Conservation (phyloP, 1,139 yeast species). For the Meyerozyma carpophila region DNA sequence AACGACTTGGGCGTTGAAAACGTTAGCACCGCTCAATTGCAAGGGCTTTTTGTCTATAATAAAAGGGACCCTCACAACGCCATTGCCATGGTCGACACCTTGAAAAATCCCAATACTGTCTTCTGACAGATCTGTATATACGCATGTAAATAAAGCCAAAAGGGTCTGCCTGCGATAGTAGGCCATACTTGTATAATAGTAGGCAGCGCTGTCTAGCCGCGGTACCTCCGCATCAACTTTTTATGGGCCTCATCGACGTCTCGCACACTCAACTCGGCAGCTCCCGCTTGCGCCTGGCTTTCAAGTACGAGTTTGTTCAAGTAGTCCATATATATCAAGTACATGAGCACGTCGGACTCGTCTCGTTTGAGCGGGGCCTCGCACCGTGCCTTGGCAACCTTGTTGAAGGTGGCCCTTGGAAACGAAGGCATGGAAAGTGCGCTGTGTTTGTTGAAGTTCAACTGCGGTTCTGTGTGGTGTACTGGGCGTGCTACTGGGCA, state of each 20-base stretch:
- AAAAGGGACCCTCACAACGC: slow-evolving; percentile 81
- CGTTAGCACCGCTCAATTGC: slow-evolving; percentile 90
- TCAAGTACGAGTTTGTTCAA: slow-evolving; percentile 31
- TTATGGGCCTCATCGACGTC: slow-evolving; percentile 28
- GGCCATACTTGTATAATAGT: too few relatives aligned
- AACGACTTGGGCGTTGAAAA: slow-evolving; percentile 44
- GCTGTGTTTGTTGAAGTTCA: background rate
- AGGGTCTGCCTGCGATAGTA: too few relatives aligned
- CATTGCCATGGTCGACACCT: slow-evolving; percentile 52
- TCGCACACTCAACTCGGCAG: slow-evolving; percentile 14
- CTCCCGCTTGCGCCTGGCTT: background rate
- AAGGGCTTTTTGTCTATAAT: slow-evolving; percentile 91
- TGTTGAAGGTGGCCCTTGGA: slow-evolving; percentile 1
- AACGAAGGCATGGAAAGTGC: background rate
- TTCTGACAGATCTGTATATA: slow-evolving; percentile 13
- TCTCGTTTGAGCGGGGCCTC: slow-evolving; percentile 24
- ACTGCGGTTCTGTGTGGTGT: background rate
- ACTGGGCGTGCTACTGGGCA: background rate
- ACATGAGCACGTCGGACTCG: slow-evolving; percentile 32
- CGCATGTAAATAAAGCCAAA: background rate
- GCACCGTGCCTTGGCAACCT: background rate
- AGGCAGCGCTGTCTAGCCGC: slow-evolving; percentile 24
- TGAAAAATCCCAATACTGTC: slow-evolving; percentile 28
- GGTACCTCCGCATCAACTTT: slow-evolving; percentile 22
- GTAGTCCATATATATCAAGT: slow-evolving; percentile 44